Base-by-base conservation (phyloP, 805 yeast species). In the Barnettozyma populi region DNA sequence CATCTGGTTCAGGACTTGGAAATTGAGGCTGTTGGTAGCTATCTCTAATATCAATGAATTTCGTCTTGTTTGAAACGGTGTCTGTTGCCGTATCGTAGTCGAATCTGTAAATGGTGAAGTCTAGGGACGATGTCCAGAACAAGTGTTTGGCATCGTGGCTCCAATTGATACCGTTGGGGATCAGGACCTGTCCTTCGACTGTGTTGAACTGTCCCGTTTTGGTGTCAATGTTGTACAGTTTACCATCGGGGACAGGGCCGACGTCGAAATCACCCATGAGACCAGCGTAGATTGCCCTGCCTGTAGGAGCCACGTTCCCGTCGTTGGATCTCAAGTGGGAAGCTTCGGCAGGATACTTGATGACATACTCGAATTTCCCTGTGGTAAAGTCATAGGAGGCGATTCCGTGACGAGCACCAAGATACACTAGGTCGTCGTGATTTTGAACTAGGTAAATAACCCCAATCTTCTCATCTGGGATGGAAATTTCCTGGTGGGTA, bases 221-320 rank as follows among this genome's bases (percentile, higher is more conserved):
- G 14, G 70, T 57, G 36, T 69, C 66, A 45, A 72, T 67, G 37
- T 72, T 68, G 57, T 75, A 71, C 41, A 82, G 58, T 42, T 71
- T 71, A 1, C 96, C 97, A 46, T 76, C 77, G 1, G 47, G 49
- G 32, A 55, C 53, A 16, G 63, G 62, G 18, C 65, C 65, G 23
- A 64, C 59, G 14, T 69, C 72, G 54, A 78, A 79, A 49, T 79
- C 80, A 20, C 73, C 72, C 95, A 90, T 90, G 19, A 90, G 72
- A 1, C 97, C 96, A 43, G 86, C 79, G 77, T 86, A 84, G 44
- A 89, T 75, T 52, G 51, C 52, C 36, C 82, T 74, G 1, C 96
- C 96, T 58, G 78, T 69, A 4, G 86, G 84, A 50, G 87, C 90
- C 36, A 89, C 76, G 41, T 79, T 76, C 0, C 97, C 96, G 61